Evolutionary conservation across 495 filamentous ascomycete genomes (phyloP).

Genomic region (Hypoxylon perforatum): DNA sequence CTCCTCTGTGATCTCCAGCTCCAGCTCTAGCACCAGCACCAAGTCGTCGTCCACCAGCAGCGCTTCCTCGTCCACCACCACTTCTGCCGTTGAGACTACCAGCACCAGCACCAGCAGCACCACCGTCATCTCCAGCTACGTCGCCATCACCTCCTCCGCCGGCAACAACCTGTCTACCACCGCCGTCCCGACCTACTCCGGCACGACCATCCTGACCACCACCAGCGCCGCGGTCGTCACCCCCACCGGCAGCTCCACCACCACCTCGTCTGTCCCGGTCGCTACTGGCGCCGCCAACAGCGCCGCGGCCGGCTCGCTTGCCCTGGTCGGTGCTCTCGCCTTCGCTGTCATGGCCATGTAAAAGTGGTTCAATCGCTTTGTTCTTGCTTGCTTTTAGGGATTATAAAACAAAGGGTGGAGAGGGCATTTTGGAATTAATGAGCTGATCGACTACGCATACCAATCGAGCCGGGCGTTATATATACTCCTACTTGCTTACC

Average conservation of each 20-base stretch:
- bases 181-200: slow-evolving; percentile 10
- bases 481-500: no score
- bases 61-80: slow-evolving; percentile 20
- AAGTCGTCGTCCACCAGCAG: slow-evolving; percentile 10
- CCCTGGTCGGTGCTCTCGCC: slow-evolving; percentile 54
- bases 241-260: slow-evolving; percentile 28
- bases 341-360: slow-evolving; percentile 55
- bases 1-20: neutral
- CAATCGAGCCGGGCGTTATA: neutral
- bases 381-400: neutral
- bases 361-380: slow-evolving; percentile 34
- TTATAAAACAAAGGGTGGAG: neutral
- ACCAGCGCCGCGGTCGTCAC: slow-evolving; percentile 14
- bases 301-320: slow-evolving; percentile 49
- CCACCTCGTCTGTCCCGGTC: slow-evolving; percentile 15
- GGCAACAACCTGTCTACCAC: slow-evolving; percentile 29
- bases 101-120: slow-evolving; percentile 31
- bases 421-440: slow-evolving; percentile 4
- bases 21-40: slow-evolving; percentile 5
- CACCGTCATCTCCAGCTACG: slow-evolving; percentile 10
- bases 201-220: slow-evolving; percentile 33
- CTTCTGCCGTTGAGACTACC: neutral
- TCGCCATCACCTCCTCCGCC: slow-evolving; percentile 3
- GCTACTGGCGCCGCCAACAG: slow-evolving; percentile 47
- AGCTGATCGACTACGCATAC: slow-evolving; percentile 7